A percentile compares a stretch with the other conserved stretches of the same genome.
phyloP scores from a whole-genome alignment of 2,329 filamentous ascomycete species.

The Bipolaris zeicola region DNA sequence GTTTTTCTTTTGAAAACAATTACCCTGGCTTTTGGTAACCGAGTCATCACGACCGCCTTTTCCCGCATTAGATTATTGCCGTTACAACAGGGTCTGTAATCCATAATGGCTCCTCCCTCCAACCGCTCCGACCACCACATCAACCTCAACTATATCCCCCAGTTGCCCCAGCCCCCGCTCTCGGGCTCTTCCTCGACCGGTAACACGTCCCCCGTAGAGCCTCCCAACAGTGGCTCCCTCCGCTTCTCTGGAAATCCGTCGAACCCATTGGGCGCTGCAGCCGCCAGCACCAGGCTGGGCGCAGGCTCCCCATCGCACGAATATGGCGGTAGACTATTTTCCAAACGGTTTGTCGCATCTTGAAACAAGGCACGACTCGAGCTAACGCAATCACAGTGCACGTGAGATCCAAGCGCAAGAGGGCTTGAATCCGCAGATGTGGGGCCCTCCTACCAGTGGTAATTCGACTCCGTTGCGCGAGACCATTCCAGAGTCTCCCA shows the following conservation, averaged over 20 bases:
- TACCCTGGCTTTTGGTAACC: constrained; percentile 48
- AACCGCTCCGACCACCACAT: constrained; percentile 82
- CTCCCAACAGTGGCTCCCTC: constrained; percentile 65
- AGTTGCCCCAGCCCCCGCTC: constrained; percentile 69
- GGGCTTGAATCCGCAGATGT: constrained; percentile 74
- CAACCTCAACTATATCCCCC: constrained; percentile 79
- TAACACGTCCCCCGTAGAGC: constrained; percentile 80
- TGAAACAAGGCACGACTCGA: constrained; percentile 36
- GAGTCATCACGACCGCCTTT: constrained; percentile 39
- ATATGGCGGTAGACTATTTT: constrained; percentile 76
- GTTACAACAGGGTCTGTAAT: constrained; percentile 62
- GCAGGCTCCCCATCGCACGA: constrained; percentile 97
- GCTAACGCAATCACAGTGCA: constrained; percentile 64
- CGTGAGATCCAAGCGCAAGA: constrained; percentile 97
- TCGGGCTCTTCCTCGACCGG: constrained; percentile 82
- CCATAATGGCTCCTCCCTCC: constrained; percentile 82
- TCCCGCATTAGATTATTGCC: constrained; percentile 29
- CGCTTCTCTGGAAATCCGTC: constrained; percentile 76
- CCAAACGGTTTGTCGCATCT: constrained; percentile 76
- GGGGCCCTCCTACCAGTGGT: constrained; percentile 95
- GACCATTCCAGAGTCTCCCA: constrained; percentile 96
- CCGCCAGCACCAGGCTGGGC: constrained; percentile 72
- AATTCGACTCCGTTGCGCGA: constrained; percentile 95
- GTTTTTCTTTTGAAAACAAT: constrained; percentile 31
- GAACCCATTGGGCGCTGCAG: constrained; percentile 56